Evolutionary conservation across 1,284 basidiomycete species (phyloP), one percentile per base, ranked within the genome.

Genomic region (Heliocybe sulcata): DNA sequence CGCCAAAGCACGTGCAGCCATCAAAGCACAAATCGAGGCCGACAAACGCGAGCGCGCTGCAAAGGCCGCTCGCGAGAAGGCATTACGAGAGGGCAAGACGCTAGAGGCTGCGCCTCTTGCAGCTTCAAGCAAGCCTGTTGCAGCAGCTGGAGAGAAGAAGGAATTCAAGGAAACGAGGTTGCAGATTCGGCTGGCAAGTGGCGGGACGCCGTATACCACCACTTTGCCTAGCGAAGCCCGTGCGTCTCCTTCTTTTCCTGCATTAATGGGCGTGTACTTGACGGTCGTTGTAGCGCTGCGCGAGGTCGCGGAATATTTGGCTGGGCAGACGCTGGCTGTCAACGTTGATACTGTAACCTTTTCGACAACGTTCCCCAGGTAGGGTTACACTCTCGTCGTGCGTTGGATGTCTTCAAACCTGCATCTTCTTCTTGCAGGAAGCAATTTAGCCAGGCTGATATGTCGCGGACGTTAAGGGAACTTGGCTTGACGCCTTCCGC

Each of bases 11-110:
- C 84, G 77, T 58, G 91, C 90, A 2, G 89, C 89, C 2, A 77
- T 96, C 63, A 92, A 92, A 66, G 91, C 88, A 0, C 92, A 96
- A 68, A 97, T 98, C 60, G 94, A 96, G 69, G 90, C 87, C 0
- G 94, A 97, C 74, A 97, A 93, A 73, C 81, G 82, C 55, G 85
- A 83, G 23, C 83, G 94, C n/a, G 90, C 91, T 0, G 92, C 90
- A 64, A 94, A 90, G 64, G 77, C 85, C 1, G 92, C 92, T 0
- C 76, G 83, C 29, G 94, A 96, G 70, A 97, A 96, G 68, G 92
- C 92, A 0, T 67, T 93, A 11, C 81, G 94, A 35, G 91, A 94
- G 49, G 94, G 91, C 16, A 69, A 67, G 62, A 72, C 75, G 54
- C 22, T 22, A 12, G 6, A 9, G 3, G 47, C 47, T 29, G 51